These are phyloP conservation scores for Blumeriella jaapii DNA, from an alignment of 2,329 filamentous ascomycete species.

Conservation along the genomic window DNA sequence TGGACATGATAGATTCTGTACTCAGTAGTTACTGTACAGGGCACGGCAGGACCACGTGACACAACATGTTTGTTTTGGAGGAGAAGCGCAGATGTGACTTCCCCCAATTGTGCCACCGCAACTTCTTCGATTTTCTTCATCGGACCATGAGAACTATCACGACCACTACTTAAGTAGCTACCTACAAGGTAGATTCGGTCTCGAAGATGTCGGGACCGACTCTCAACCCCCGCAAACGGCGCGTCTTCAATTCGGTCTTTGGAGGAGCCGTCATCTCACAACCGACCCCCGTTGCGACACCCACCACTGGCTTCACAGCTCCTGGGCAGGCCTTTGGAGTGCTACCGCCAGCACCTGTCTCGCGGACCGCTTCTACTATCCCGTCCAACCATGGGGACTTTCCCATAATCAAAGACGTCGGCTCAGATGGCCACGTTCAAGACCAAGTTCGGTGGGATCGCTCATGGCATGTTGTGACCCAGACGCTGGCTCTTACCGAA, in stretches of 20 bases:
- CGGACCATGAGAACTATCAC: background rate
- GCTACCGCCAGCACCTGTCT: conserved; percentile 5
- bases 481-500: conserved; percentile 43
- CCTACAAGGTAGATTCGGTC: too few species aligned
- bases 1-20: too few species aligned
- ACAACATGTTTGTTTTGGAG: too few species aligned
- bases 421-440: conserved; percentile 12
- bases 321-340: conserved; percentile 21
- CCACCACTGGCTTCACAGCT: conserved; percentile 17
- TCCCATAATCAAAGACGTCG: conserved; percentile 1
- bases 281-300: conserved; percentile 23
- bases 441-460: conserved; percentile 46
- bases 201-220: conserved; percentile 9
- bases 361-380: background rate
- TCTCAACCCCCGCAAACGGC: conserved; percentile 15
- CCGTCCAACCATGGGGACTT: conserved; percentile 4
- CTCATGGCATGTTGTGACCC: conserved; percentile 51
- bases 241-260: conserved; percentile 27
- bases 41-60: too few species aligned
- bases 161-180: too few species aligned
- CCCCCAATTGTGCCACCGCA: too few species aligned
- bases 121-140: too few species aligned
- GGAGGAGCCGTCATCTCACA: conserved; percentile 18
- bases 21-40: too few species aligned
- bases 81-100: too few species aligned